Conservation (phyloP, 2,329 filamentous ascomycete genomes). For the Colletotrichum musicola region DNA sequence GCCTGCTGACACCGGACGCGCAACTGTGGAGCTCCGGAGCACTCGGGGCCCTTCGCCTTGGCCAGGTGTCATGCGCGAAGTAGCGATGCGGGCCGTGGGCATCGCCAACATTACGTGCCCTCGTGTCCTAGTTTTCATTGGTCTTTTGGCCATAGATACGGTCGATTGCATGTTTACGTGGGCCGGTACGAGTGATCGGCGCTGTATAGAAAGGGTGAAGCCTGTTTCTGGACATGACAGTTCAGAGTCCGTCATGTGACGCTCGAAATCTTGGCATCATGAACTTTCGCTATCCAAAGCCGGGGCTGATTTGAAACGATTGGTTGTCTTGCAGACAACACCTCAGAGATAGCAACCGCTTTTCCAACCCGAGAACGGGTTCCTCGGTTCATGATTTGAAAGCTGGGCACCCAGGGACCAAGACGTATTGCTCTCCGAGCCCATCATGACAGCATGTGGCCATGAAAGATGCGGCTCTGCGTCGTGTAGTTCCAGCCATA, state of each 20-base stretch:
- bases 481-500: no score
- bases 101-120: neutral
- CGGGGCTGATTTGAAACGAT: neutral
- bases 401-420: no score
- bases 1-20: constrained; percentile 5
- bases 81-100: neutral
- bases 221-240: constrained; percentile 6
- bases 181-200: constrained; percentile 13
- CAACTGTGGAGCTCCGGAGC: constrained; percentile 20
- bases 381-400: no score
- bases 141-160: neutral
- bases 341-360: no score
- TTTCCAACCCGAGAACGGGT: no score
- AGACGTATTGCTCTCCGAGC: no score
- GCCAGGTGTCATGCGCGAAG: constrained; percentile 4
- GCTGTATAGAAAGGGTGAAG: constrained; percentile 5
- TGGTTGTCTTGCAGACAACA: neutral
- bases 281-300: neutral
- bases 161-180: constrained; percentile 7
- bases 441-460: no score
- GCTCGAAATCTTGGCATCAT: neutral
- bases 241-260: constrained; percentile 14
- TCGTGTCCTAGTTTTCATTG: neutral
- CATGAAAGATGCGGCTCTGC: no score
- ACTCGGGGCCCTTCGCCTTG: constrained; percentile 15